phyloP scores from a whole-genome alignment of 2,329 filamentous ascomycete genomes.

The Curvularia verruculosa region DNA sequence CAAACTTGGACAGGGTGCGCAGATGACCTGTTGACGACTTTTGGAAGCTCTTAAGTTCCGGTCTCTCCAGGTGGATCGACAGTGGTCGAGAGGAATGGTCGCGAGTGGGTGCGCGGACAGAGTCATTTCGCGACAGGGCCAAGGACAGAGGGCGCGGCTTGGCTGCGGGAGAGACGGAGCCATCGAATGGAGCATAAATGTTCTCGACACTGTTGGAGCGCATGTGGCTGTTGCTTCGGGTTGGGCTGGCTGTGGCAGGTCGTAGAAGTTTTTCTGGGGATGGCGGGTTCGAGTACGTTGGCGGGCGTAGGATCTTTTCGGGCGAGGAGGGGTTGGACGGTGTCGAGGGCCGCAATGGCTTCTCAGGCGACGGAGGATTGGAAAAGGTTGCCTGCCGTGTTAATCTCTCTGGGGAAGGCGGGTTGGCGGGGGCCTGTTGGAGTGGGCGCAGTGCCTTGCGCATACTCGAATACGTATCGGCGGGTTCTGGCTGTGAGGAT shows the following conservation, averaged over 20 bases:
- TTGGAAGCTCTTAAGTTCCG: slow-evolving; percentile 78
- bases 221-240: slow-evolving; percentile 33
- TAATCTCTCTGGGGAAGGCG: slow-evolving; percentile 16
- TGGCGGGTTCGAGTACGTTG: slow-evolving; percentile 13
- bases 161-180: slow-evolving; percentile 47
- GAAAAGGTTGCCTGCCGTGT: slow-evolving; percentile 24
- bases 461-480: slow-evolving; percentile 71
- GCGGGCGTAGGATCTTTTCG: slow-evolving; percentile 33
- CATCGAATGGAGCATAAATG: slow-evolving; percentile 54
- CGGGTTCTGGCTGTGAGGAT: slow-evolving; percentile 56
- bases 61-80: slow-evolving; percentile 45
- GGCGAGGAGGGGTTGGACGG: slow-evolving; percentile 10
- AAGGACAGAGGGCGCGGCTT: slow-evolving; percentile 54
- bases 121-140: slow-evolving; percentile 48
- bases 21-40: slow-evolving; percentile 91
- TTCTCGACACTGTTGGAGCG: slow-evolving; percentile 53
- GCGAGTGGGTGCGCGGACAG: slow-evolving; percentile 45
- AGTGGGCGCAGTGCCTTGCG: slow-evolving; percentile 74
- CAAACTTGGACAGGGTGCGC: slow-evolving; percentile 82
- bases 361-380: slow-evolving; percentile 16
- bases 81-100: slow-evolving; percentile 42
- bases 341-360: slow-evolving; percentile 6
- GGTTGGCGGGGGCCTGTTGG: slow-evolving; percentile 40
- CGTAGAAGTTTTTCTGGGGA: slow-evolving; percentile 35
- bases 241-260: slow-evolving; percentile 19